phyloP scores from a whole-genome alignment of 2,329 filamentous ascomycete species.

The Aspergillus arachidicola region DNA sequence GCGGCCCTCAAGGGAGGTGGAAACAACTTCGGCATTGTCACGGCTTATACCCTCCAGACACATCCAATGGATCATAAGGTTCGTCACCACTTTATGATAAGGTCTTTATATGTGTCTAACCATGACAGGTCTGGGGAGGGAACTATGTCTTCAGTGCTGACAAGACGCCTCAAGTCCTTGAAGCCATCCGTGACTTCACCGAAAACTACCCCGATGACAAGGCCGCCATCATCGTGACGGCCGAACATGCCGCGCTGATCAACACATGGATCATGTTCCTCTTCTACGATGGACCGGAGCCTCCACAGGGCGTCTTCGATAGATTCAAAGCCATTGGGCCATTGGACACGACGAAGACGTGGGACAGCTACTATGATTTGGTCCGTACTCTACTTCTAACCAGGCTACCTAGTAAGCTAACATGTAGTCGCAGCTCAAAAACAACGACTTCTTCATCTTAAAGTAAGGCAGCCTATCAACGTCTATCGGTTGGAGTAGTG shows the following conservation, averaged over 20 bases:
- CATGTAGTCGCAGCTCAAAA: slow-evolving; percentile 26
- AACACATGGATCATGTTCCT: slow-evolving; percentile 63
- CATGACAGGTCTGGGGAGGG: slow-evolving; percentile 50
- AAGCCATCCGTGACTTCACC: slow-evolving; percentile 38
- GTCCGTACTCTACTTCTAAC: slow-evolving; percentile 30
- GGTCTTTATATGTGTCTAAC: not conserved
- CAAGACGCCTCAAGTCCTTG: slow-evolving; percentile 38
- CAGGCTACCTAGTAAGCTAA: not conserved
- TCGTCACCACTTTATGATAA: not conserved
- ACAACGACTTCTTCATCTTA: slow-evolving; percentile 46
- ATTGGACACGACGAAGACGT: slow-evolving; percentile 51
- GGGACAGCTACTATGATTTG: slow-evolving; percentile 51
- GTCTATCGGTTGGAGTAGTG: not conserved
- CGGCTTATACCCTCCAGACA: slow-evolving; percentile 38
- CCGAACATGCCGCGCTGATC: slow-evolving; percentile 50
- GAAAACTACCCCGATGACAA: slow-evolving; percentile 60
- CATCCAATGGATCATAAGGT: slow-evolving; percentile 34
- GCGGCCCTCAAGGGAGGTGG: slow-evolving; percentile 47
- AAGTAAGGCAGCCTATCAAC: slow-evolving; percentile 10
- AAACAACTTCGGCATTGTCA: slow-evolving; percentile 50
- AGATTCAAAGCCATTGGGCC: slow-evolving; percentile 56
- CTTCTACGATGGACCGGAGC: slow-evolving; percentile 62
- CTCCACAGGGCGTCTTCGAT: slow-evolving; percentile 57
- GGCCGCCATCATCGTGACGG: slow-evolving; percentile 62
- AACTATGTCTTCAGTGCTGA: slow-evolving; percentile 44